Conservation (phyloP, 208 protist species). For the Leptomonas pyrrhocoris region DNA sequence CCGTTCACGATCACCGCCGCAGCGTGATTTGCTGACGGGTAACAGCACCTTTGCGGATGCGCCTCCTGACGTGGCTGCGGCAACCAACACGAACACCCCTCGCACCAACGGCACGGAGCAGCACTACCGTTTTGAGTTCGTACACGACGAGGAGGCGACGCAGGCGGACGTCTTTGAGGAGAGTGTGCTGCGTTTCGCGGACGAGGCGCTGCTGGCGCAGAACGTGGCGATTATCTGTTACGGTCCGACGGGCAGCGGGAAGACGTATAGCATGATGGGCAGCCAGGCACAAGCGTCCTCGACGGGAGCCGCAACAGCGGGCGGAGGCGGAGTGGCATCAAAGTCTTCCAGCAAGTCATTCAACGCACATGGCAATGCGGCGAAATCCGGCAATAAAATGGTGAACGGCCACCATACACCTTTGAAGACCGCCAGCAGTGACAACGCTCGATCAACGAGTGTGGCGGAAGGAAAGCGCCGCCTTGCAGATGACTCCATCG, state of each 20-base stretch:
- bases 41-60: conserved; percentile 6
- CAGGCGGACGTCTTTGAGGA: conserved; percentile 92
- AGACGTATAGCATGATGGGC: conserved; percentile 92
- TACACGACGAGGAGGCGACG: conserved; percentile 80
- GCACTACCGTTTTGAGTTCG: conserved; percentile 86
- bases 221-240: conserved; percentile 87
- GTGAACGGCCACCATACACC: neutral
- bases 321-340: neutral
- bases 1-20: neutral
- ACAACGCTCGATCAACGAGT: neutral
- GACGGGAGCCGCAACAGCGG: neutral
- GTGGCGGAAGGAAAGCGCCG: conserved; percentile 4
- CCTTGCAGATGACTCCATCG: conserved; percentile 1
- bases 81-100: neutral
- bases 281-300: conserved; percentile 18
- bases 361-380: neutral
- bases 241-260: conserved; percentile 87
- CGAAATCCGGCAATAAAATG: neutral
- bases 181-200: conserved; percentile 78
- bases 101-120: conserved; percentile 45
- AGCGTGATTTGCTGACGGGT: neutral
- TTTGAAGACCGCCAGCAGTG: neutral
- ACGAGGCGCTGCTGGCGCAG: conserved; percentile 84
- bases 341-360: neutral
- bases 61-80: neutral